Conservation (phyloP, 805 yeast species). For the Sugiyamaella marilandica region DNA sequence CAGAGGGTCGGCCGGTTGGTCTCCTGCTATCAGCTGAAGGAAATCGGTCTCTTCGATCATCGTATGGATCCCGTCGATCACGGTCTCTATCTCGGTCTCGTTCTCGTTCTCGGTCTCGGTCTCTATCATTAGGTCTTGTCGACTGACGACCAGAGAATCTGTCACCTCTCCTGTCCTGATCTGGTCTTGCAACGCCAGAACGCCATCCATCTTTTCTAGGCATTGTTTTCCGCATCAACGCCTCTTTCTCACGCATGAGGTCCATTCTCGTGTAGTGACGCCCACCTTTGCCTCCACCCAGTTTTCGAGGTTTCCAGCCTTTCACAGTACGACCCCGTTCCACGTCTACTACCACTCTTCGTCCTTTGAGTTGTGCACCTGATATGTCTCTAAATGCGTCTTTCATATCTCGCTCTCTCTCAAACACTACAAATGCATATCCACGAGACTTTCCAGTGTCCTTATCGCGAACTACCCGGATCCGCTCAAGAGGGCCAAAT, state of each 20-base stretch:
- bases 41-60: constrained; percentile 12
- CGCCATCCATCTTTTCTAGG: constrained; percentile 11
- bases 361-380: constrained; percentile 45
- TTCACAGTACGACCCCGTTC: constrained; percentile 37
- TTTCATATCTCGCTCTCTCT: constrained; percentile 53
- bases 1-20: not conserved
- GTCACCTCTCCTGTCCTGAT: constrained; percentile 7
- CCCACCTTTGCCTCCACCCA: constrained; percentile 95
- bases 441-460: constrained; percentile 60
- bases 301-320: constrained; percentile 38
- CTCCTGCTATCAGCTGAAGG: constrained; percentile 1
- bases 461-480: constrained; percentile 54
- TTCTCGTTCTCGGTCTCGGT: constrained; percentile 4
- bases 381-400: constrained; percentile 58
- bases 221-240: constrained; percentile 3
- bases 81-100: constrained; percentile 16
- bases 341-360: constrained; percentile 43
- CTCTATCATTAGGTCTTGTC: not conserved
- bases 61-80: constrained; percentile 20
- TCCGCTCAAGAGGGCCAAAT: constrained; percentile 67
- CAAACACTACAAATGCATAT: constrained; percentile 77
- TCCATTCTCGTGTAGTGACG: constrained; percentile 49
- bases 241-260: constrained; percentile 18
- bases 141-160: constrained; percentile 10
- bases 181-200: constrained; percentile 9